A percentile compares a stretch with the other conserved stretches of the same genome.
Evolutionary conservation across 1,284 basidiomycete species (phyloP).

Genomic region (Boletus hoseneyae): DNA sequence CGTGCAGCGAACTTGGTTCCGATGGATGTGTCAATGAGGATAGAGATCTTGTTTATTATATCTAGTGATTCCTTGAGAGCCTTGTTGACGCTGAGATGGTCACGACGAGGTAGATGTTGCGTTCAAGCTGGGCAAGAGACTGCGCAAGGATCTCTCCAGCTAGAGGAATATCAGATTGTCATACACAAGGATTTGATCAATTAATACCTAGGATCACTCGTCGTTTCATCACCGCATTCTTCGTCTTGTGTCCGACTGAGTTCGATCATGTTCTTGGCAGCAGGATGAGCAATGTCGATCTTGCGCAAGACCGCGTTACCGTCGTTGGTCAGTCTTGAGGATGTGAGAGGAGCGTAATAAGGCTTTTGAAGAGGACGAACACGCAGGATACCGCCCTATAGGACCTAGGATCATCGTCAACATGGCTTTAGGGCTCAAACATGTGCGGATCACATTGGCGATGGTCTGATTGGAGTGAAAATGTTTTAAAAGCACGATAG

Average conservation of each 20-base stretch:
- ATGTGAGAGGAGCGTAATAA: background rate
- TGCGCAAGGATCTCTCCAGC: constrained; percentile 99
- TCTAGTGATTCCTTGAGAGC: constrained; percentile 89
- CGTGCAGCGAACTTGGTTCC: constrained; percentile 98
- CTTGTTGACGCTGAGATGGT: constrained; percentile 97
- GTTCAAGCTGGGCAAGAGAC: constrained; percentile 87
- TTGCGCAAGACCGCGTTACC: constrained; percentile 97
- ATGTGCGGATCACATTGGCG: constrained; percentile 96
- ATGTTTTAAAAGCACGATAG: background rate
- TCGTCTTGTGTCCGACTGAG: constrained; percentile 97
- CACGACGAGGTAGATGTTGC: constrained; percentile 97
- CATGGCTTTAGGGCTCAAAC: constrained; percentile 97
- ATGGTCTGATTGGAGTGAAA: constrained; percentile 66
- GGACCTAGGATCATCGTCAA: constrained; percentile 99
- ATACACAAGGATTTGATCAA: background rate
- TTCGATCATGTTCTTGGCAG: constrained; percentile 99
- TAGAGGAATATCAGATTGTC: constrained; percentile 29
- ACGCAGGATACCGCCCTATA: constrained; percentile 92
- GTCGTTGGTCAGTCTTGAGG: constrained; percentile 85
- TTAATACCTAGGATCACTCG: constrained; percentile 87
- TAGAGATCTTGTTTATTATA: constrained; percentile 84
- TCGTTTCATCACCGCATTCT: constrained; percentile 98
- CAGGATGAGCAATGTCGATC: constrained; percentile 97
- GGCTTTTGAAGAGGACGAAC: constrained; percentile 30
- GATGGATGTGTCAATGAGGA: constrained; percentile 89